Conservation (phyloP, 176 grass and related monocot genomes). For the Zea luxurians region DNA sequence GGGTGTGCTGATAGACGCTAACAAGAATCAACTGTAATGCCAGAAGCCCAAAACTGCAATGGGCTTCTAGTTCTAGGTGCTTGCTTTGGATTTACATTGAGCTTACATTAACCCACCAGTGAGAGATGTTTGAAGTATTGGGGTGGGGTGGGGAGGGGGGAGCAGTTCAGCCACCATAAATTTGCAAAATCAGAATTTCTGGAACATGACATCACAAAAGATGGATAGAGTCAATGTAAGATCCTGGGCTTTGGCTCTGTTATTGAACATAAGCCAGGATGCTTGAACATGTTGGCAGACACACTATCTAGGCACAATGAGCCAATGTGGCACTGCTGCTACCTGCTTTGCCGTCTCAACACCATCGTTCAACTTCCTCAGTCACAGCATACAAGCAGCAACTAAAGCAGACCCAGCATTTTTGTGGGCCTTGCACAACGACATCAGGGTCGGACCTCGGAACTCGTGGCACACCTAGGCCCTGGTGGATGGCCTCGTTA, state of each 20-base stretch:
- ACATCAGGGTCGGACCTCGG: too few species aligned
- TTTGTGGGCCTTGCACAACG: too few species aligned
- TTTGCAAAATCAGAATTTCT: conserved; percentile 29
- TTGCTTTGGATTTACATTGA: too few species aligned
- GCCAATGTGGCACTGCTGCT: neutral
- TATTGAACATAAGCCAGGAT: neutral
- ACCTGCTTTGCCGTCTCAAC: neutral
- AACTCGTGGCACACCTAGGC: neutral
- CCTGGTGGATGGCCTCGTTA: neutral
- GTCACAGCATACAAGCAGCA: neutral
- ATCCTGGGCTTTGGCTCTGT: neutral
- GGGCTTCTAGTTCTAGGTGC: neutral
- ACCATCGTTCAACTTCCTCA: neutral
- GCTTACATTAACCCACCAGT: neutral
- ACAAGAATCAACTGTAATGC: neutral
- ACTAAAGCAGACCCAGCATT: neutral
- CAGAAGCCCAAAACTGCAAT: conserved; percentile 27
- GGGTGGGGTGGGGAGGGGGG: neutral
- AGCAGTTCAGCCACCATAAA: neutral
- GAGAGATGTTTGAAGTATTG: conserved; percentile 4
- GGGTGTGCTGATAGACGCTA: neutral
- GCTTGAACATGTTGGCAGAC: neutral
- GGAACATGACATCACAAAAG: conserved; percentile 25
- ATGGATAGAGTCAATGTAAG: conserved; percentile 2
- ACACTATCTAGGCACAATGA: neutral